These are phyloP conservation scores for Ilyonectria mors-panacis DNA, from an alignment of 2,329 filamentous ascomycete genomes.

Conservation along the genomic window DNA sequence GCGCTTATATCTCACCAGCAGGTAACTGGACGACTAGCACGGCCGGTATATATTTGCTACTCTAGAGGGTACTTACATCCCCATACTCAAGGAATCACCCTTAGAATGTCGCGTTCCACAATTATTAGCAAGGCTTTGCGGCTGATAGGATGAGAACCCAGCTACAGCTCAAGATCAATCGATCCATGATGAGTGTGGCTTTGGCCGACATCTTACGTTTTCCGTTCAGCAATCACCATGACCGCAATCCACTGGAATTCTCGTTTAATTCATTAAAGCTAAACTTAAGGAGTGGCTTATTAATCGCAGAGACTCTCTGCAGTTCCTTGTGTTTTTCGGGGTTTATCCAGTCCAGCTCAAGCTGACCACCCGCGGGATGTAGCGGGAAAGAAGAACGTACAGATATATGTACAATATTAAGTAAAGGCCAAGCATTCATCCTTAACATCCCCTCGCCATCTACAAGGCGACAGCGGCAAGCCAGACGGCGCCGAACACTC, in stretches of 20 bases:
- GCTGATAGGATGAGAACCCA: no score
- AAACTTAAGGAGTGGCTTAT: neutral
- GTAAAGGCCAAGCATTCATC: neutral
- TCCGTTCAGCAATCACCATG: neutral
- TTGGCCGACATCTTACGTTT: neutral
- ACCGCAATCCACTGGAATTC: neutral
- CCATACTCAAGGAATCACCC: neutral
- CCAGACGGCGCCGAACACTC: slow-evolving; percentile 45
- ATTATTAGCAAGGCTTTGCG: no score
- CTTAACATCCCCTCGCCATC: neutral
- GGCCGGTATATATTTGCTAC: no score
- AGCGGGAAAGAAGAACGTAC: neutral
- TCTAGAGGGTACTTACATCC: neutral
- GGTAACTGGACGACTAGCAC: no score
- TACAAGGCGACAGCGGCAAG: slow-evolving; percentile 42
- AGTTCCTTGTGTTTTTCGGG: neutral
- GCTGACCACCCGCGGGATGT: neutral
- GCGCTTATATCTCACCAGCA: slow-evolving; percentile 26
- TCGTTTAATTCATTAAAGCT: neutral
- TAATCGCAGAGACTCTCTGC: neutral
- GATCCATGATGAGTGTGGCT: no score
- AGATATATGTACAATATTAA: slow-evolving; percentile 5
- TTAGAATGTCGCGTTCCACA: no score
- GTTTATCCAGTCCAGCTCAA: neutral
- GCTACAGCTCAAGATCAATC: no score